phyloP scores from a whole-genome alignment of 306 rosid genomes.

The Trichosanthes truncata region DNA sequence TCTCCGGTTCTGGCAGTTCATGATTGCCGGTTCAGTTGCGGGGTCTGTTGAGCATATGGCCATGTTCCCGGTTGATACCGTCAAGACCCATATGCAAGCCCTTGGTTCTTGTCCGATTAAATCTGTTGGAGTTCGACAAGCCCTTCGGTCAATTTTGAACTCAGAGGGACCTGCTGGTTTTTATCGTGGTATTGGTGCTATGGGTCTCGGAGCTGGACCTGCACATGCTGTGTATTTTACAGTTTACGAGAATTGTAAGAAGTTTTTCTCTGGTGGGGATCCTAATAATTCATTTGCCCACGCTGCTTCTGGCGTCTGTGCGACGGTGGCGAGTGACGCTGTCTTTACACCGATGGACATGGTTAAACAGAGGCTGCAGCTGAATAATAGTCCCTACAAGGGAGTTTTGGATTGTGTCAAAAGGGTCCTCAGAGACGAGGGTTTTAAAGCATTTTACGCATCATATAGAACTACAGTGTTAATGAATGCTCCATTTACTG shows the following conservation, averaged over 20 bases:
- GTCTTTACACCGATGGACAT: slow-evolving; percentile 90
- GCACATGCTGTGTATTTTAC: slow-evolving; percentile 94
- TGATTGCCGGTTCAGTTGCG: slow-evolving; percentile 81
- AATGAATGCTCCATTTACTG: slow-evolving; percentile 81
- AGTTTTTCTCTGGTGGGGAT: slow-evolving; percentile 37
- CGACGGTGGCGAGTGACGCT: slow-evolving; percentile 76
- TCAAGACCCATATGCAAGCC: slow-evolving; percentile 89
- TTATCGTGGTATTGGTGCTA: slow-evolving; percentile 76
- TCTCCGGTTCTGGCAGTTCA: slow-evolving; percentile 75
- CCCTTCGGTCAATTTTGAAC: slow-evolving; percentile 49
- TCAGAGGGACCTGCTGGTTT: slow-evolving; percentile 67
- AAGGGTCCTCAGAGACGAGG: slow-evolving; percentile 73
- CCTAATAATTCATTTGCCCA: slow-evolving; percentile 44
- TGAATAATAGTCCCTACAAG: slow-evolving; percentile 59
- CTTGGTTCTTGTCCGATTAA: slow-evolving; percentile 55
- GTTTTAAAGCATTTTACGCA: slow-evolving; percentile 65
- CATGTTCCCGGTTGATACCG: slow-evolving; percentile 90
- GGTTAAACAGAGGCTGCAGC: slow-evolving; percentile 92
- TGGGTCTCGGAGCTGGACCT: slow-evolving; percentile 96
- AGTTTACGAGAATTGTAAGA: slow-evolving; percentile 59
- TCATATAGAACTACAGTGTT: slow-evolving; percentile 73
- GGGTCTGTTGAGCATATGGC: slow-evolving; percentile 79
- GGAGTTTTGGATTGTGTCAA: slow-evolving; percentile 67
- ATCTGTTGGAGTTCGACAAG: slow-evolving; percentile 56
- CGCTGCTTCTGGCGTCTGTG: slow-evolving; percentile 74